phyloP scores from a whole-genome alignment of 148 eudicot species.

The Rhododendron griersonianum region DNA sequence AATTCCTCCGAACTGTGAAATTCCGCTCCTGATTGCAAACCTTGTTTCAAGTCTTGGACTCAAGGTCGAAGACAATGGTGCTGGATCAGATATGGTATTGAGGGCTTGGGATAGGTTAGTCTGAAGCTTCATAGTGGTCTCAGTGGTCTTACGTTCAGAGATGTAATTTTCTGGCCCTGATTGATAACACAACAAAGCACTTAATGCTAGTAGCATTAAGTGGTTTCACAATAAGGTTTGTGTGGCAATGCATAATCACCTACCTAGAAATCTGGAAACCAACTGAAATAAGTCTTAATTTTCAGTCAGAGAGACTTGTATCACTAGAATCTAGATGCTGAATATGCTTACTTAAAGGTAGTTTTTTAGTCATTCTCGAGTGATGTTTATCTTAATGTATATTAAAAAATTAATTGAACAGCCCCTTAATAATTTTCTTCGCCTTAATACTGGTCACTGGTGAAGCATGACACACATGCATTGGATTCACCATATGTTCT shows the following conservation, averaged over 20 bases:
- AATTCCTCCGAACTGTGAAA: constrained; percentile 71
- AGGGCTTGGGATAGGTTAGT: constrained; percentile 90
- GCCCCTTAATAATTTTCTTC: not conserved
- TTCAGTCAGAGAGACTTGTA: not conserved
- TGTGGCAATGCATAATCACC: not conserved
- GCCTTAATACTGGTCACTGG: not conserved
- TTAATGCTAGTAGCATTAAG: not conserved
- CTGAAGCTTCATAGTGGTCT: not conserved
- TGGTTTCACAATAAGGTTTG: not conserved
- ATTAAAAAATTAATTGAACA: not conserved
- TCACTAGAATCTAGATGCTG: not conserved
- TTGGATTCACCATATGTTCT: not conserved
- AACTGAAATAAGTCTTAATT: not conserved
- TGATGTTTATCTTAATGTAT: not conserved
- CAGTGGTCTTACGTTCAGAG: constrained; percentile 5
- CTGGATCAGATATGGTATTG: constrained; percentile 70
- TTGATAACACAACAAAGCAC: not conserved
- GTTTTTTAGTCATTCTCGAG: not conserved
- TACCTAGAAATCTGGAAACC: not conserved
- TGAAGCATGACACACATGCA: not conserved
- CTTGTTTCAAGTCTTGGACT: constrained; percentile 74
- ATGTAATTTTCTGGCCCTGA: not conserved
- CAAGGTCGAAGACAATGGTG: constrained; percentile 44
- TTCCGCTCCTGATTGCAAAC: constrained; percentile 71
- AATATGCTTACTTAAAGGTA: not conserved